A percentile compares a stretch with the other conserved stretches of the same genome.
phyloP scores from a whole-genome alignment of 148 eudicot species.

The Salicornia ramosissima region DNA sequence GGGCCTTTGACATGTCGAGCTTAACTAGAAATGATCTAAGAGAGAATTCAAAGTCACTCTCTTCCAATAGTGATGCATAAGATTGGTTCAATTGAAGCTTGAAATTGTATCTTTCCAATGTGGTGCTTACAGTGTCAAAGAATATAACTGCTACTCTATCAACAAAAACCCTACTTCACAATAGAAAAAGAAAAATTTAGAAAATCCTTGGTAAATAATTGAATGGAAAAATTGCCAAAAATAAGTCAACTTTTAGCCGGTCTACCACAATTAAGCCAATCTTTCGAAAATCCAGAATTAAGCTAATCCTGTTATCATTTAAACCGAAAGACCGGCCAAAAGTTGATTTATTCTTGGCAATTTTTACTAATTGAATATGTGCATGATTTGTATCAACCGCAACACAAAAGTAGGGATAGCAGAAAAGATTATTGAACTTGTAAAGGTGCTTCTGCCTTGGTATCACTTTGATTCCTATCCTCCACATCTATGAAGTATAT shows the following conservation, averaged over 20 bases:
- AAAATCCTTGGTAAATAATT: not conserved
- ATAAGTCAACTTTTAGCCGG: too few relatives aligned
- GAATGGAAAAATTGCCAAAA: too few relatives aligned
- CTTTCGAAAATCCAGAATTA: too few relatives aligned
- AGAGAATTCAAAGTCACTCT: conserved; percentile 56
- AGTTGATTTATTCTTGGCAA: too few relatives aligned
- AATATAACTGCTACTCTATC: conserved; percentile 84
- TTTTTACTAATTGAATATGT: too few relatives aligned
- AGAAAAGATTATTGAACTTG: not conserved
- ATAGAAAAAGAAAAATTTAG: conserved; percentile 1
- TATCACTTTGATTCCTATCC: too few relatives aligned
- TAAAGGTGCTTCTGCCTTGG: too few relatives aligned
- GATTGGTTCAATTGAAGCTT: conserved; percentile 68
- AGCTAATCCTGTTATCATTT: too few relatives aligned
- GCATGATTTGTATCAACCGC: too few relatives aligned
- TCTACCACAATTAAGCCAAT: too few relatives aligned
- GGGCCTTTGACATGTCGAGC: conserved; percentile 59
- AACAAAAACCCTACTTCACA: conserved; percentile 54
- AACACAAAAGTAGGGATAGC: not conserved
- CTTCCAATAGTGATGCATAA: conserved; percentile 55
- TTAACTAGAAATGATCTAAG: conserved; percentile 79
- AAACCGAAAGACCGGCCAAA: too few relatives aligned
- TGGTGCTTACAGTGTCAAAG: conserved; percentile 36
- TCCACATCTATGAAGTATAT: not conserved
- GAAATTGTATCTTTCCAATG: conserved; percentile 75